Base-by-base conservation (phyloP, 768 basidiomycete species). In the Lentinula sp. region DNA sequence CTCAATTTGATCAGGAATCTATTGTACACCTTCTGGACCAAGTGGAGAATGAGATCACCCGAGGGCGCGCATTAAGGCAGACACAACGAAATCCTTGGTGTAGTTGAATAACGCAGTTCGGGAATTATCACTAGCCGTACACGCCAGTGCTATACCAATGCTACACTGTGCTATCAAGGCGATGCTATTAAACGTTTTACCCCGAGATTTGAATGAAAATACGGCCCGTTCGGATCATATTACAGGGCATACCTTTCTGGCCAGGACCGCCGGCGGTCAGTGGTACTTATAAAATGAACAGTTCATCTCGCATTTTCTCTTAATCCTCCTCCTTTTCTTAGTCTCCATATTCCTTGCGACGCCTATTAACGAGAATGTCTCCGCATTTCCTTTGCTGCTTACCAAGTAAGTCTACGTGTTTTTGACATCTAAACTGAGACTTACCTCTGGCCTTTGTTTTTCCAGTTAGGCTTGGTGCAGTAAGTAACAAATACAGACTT, bases 301-400 rank as follows among this genome's bases (percentile, higher is more conserved):
- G 18, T 48, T 48, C 21, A 4, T n/a, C 7, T 23, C 46, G 21
- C 21, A n/a, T 43, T 43, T 16, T 43, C 46, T 18, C 21, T 23
- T 5, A 7, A 23, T 18, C 9, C 21, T 23, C 11, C 21, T 23
- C 46, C 2, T 23, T n/a, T 4, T 9, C 21, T 23, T 13, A 4
- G 6, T 15, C 42, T 43, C 11, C 42, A 39, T 3, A 15, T 48
- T 21, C 8, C 46, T 48, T 48, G 28, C 28, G 28, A 28, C 5
- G 5, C 18, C 21, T 9, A 18, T 11, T 9, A 21, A 48, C 37
- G 6, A 54, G 10, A 42, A 57, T 57, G 56, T 43, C 56, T 16
- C 56, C 56, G 18, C 56, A 57, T 23, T 57, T 57, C 56, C 56
- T 57, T 35, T 57, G 56, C 18, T 57, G 56, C 45, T 21, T 57